Base-by-base conservation (phyloP, 169 alveolate genomes). In the Condylostoma magnum region DNA sequence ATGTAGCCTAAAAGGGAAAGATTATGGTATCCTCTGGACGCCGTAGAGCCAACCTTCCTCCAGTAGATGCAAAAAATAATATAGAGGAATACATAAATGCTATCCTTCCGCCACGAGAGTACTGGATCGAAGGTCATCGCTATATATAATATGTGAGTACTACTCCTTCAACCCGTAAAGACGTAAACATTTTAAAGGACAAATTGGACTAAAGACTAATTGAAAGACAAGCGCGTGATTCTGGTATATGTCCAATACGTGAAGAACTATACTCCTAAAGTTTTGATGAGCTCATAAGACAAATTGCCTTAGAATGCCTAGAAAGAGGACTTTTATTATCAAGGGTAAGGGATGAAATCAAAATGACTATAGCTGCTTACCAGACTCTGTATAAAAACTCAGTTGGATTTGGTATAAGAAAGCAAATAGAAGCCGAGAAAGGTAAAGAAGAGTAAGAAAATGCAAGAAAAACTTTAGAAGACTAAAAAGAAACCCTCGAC, bases 201-300 rank as follows among this genome's bases (percentile, higher is more conserved):
- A 79, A 90, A 67, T 83, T 93, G 48, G 94, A 93, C 79, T 73
- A 84, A 43, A 87, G 84, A 78, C 82, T 93, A 4, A 82, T 82
- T 83, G 95, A 85, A 63, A 85, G 97, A 84, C 87, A 90, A 65
- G 97, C 97, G 20, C 76, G 95, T 75, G 94, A 92, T 56, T 69
- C 84, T 34, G 95, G 95, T 31, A 93, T 93, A 36, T 93, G 97
- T 79, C 95, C 95, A 50, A 95, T 90, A 12, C 80, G 97, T 81
- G 97, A 90, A 70, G 95, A 92, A 58, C 84, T 92, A 38, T 91
- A 90, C 57, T 85, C 94, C 36, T 89, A 93, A 74, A 86, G 94
- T 72, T 93, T 93, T 56, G 97, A 90, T 68, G 95, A 90, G 70
- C 84, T 93, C 36, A 93, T 93, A 15, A 81, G 96, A 71, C 85